Evolutionary conservation across 176 grass and related monocot genomes (phyloP).

Genomic region (Tillandsia fasciculata): DNA sequence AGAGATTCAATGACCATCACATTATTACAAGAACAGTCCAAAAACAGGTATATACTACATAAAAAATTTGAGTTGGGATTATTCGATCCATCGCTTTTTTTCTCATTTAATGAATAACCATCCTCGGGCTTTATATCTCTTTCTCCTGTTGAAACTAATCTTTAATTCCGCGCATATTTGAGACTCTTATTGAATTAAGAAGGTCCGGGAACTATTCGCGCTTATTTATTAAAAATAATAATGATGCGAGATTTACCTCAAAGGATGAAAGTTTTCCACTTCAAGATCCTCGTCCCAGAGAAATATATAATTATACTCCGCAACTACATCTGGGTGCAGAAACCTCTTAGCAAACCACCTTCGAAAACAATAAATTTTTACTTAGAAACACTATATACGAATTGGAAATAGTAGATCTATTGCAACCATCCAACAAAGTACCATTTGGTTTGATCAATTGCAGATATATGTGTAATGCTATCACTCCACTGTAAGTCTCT

Average conservation of each 20-base stretch:
- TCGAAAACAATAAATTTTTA: neutral
- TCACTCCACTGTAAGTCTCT: slow-evolving; percentile 45
- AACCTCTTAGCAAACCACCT: slow-evolving; percentile 89
- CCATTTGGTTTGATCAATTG: slow-evolving; percentile 77
- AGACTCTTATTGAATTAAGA: neutral
- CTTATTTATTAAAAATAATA: too few relatives aligned
- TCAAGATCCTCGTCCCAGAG: slow-evolving; percentile 88
- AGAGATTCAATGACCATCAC: too few relatives aligned
- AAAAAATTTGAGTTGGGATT: too few relatives aligned
- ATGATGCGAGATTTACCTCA: slow-evolving; percentile 14
- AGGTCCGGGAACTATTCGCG: too few relatives aligned
- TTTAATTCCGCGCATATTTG: too few relatives aligned
- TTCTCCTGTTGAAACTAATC: too few relatives aligned
- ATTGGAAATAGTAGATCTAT: neutral
- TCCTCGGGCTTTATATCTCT: too few relatives aligned
- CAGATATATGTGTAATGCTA: slow-evolving; percentile 46
- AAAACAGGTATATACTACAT: too few relatives aligned
- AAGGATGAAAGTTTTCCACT: slow-evolving; percentile 55
- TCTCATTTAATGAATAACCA: too few relatives aligned
- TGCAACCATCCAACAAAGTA: neutral
- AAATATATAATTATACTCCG: slow-evolving; percentile 70
- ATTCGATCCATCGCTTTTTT: too few relatives aligned
- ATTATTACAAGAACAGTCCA: too few relatives aligned
- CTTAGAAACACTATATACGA: neutral
- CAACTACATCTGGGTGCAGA: slow-evolving; percentile 67